Evolutionary conservation across 192 early-diverging fungal species (phyloP), one percentile per base, ranked within the genome.

Genomic region (Mortierella hygrophila): DNA sequence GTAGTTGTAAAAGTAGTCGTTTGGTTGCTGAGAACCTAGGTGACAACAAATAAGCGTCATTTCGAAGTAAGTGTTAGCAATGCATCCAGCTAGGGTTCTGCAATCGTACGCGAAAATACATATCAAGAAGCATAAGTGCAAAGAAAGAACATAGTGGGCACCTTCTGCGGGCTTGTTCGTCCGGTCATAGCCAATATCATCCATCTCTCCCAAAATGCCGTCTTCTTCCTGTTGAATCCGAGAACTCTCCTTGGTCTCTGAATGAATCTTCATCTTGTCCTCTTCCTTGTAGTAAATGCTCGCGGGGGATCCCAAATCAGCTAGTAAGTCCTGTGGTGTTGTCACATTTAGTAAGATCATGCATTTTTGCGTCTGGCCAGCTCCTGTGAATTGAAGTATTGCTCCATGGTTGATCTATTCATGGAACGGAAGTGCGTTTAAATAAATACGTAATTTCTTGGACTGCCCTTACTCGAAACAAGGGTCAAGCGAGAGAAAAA

Each of bases 1-100:
- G 74, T 95, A 96, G 76, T 95, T 95, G 88, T 93, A 95, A 87
- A 95, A 94, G 71, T 95, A 96, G 78, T 93, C 95, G 20, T 91
- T 90, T 21, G 92, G 87, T 32, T 90, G 88, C 46, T 88, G 70
- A 16, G 74, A 74, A 47, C 90, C 84, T 89, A 54, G 38, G 23
- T 3, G 23, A 37, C 20, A 23, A 78, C 37, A 23, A 38, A 44
- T 35, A 42, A 52, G 73, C 16, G 26, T 37, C 38, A 21, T 13
- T 65, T 32, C 29, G 32, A 65, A 0, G 4, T 9, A 35, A 74
- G 35, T 18, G 78, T 46, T 21, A 40, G 20, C 29, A 18, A 65
- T 68, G 18, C 41, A 47, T 70, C 11, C 13, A 32, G 29, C 11
- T 0, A 13, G 23, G 29, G 7, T 29, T 32, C 26, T 15, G 60